Conservation (phyloP, 2,329 filamentous ascomycete species). For the Botrytis aclada region DNA sequence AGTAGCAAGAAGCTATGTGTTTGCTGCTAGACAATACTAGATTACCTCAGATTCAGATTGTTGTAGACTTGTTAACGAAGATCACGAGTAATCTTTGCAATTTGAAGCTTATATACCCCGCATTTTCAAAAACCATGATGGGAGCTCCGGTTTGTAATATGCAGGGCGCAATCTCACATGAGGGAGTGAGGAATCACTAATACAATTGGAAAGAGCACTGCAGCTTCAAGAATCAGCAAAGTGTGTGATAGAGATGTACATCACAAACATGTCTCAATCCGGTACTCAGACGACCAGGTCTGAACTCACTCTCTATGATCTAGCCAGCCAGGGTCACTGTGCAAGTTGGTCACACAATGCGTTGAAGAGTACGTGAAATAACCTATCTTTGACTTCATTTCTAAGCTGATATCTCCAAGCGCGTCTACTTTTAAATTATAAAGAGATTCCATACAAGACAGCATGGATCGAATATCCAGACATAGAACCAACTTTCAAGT, state of each 20-base stretch:
- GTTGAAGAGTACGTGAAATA: conserved; percentile 58
- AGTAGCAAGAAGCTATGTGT: no score
- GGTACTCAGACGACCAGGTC: neutral
- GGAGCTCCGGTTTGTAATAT: neutral
- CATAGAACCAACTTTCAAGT: conserved; percentile 53
- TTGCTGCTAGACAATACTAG: no score
- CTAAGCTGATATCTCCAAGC: conserved; percentile 30
- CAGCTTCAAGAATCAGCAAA: no score
- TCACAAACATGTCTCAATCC: neutral
- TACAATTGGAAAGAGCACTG: neutral
- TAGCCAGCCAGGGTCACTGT: conserved; percentile 52
- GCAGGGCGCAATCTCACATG: neutral
- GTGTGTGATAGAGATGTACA: neutral
- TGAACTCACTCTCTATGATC: conserved; percentile 56
- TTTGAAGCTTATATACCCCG: conserved; percentile 3
- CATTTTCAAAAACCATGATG: neutral
- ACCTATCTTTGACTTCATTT: neutral
- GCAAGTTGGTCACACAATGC: conserved; percentile 64
- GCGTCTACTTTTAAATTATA: conserved; percentile 65
- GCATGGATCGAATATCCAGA: conserved; percentile 70
- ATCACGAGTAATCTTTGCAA: neutral
- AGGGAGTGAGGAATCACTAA: neutral
- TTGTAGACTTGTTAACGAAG: neutral
- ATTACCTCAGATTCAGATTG: no score
- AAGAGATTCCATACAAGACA: conserved; percentile 63